phyloP scores from a whole-genome alignment of 352 stramenopile species.

The Globisporangium spinosum region DNA sequence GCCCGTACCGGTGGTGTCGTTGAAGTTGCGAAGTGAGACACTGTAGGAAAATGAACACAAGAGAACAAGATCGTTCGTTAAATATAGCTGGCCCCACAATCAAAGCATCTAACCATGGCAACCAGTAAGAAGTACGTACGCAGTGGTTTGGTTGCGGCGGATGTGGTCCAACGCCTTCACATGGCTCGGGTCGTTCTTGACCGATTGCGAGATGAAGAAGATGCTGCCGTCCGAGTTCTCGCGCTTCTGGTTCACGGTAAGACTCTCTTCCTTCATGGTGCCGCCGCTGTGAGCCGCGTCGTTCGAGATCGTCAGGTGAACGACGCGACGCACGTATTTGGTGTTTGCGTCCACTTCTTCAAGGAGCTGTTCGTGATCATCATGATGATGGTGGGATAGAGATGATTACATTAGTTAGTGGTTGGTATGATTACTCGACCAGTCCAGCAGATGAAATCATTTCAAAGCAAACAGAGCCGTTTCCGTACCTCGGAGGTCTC shows the following conservation, averaged over 20 bases:
- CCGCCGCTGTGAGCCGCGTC: slow-evolving; percentile 57
- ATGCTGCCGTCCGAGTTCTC: slow-evolving; percentile 71
- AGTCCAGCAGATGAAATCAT: neutral
- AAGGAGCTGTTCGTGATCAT: slow-evolving; percentile 29
- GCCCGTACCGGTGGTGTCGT: slow-evolving; percentile 58
- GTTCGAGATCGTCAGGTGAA: slow-evolving; percentile 79
- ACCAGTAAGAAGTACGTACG: slow-evolving; percentile 38
- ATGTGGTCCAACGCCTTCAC: slow-evolving; percentile 61
- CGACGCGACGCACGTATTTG: slow-evolving; percentile 79
- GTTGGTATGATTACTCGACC: neutral
- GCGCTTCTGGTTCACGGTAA: slow-evolving; percentile 76
- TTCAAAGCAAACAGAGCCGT: no score
- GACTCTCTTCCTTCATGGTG: slow-evolving; percentile 82
- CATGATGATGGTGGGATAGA: neutral
- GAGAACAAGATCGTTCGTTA: neutral
- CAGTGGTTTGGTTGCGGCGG: slow-evolving; percentile 72
- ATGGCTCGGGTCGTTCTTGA: slow-evolving; percentile 71
- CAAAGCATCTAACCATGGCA: neutral
- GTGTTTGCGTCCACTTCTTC: slow-evolving; percentile 72
- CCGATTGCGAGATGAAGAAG: slow-evolving; percentile 56
- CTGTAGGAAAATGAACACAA: slow-evolving; percentile 25
- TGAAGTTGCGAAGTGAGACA: slow-evolving; percentile 78
- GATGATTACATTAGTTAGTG: slow-evolving; percentile 1
- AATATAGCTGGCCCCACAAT: neutral
- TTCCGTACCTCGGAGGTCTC: slow-evolving; percentile 42